Evolutionary conservation across 108 stramenopile species (phyloP).

Genomic region (Skeletonema tropicum): DNA sequence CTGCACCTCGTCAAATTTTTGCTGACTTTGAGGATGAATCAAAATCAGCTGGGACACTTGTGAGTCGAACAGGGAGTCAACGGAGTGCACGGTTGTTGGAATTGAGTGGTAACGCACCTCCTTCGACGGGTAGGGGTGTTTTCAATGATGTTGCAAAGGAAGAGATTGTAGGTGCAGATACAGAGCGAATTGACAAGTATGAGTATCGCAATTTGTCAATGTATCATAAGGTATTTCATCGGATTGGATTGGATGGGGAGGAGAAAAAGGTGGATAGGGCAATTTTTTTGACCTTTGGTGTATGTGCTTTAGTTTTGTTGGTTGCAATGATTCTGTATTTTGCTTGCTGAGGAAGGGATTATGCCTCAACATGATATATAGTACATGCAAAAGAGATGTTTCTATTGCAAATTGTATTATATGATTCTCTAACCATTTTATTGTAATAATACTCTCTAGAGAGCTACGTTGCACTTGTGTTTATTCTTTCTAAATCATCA

Average conservation of each 20-base stretch:
- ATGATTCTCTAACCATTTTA: too few species aligned
- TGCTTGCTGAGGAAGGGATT: too few species aligned
- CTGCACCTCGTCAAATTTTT: too few species aligned
- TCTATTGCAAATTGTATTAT: too few species aligned
- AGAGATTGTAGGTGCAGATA: background rate
- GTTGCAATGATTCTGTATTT: background rate
- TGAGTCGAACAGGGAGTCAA: constrained; percentile 4
- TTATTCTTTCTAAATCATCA: too few species aligned
- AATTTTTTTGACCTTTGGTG: background rate
- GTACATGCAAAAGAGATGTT: too few species aligned
- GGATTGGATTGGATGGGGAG: background rate
- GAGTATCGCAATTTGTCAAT: background rate
- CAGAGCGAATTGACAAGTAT: background rate
- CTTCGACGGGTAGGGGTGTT: too few species aligned
- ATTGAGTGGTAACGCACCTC: background rate
- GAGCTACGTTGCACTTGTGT: too few species aligned
- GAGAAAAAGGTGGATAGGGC: background rate
- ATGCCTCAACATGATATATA: too few species aligned
- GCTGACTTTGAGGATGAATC: too few species aligned
- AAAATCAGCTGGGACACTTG: background rate
- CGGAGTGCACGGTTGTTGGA: constrained; percentile 3
- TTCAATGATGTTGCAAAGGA: background rate
- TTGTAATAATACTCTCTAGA: too few species aligned
- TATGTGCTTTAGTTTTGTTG: background rate
- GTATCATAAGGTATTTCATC: background rate